phyloP scores from a whole-genome alignment of 805 yeast genomes.

The Myxozyma udenii region DNA sequence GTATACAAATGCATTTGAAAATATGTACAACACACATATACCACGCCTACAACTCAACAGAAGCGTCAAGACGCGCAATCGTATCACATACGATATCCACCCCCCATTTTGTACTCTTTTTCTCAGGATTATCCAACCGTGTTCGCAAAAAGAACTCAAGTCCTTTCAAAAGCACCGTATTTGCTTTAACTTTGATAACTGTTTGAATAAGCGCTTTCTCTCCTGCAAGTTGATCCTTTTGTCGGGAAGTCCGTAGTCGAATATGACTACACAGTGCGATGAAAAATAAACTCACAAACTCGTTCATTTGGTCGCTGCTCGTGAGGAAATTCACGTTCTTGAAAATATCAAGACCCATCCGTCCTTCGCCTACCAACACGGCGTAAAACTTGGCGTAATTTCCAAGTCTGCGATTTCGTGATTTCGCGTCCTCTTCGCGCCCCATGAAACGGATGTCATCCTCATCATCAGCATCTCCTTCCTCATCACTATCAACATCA shows the following conservation, averaged over 20 bases:
- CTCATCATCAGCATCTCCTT: slow-evolving; percentile 33
- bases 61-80: slow-evolving; percentile 12
- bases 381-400: slow-evolving; percentile 84
- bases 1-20: background rate
- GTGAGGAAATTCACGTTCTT: slow-evolving; percentile 30
- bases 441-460: slow-evolving; percentile 33
- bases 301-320: slow-evolving; percentile 14
- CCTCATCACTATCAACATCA: slow-evolving; percentile 38
- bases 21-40: no score
- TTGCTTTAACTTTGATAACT: slow-evolving; percentile 56
- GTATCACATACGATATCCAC: slow-evolving; percentile 50
- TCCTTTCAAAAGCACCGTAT: slow-evolving; percentile 60
- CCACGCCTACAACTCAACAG: background rate
- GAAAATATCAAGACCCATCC: slow-evolving; percentile 68
- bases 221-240: slow-evolving; percentile 41
- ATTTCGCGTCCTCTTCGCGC: slow-evolving; percentile 45
- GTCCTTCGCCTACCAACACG: slow-evolving; percentile 64
- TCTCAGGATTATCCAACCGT: slow-evolving; percentile 30
- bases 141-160: slow-evolving; percentile 57
- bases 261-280: slow-evolving; percentile 18
- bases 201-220: slow-evolving; percentile 51
- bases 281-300: slow-evolving; percentile 17
- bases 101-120: slow-evolving; percentile 65
- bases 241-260: slow-evolving; percentile 22
- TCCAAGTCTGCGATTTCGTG: slow-evolving; percentile 56